Conservation (phyloP, 2,329 filamentous ascomycete species). For the Talaromyces sp. region DNA sequence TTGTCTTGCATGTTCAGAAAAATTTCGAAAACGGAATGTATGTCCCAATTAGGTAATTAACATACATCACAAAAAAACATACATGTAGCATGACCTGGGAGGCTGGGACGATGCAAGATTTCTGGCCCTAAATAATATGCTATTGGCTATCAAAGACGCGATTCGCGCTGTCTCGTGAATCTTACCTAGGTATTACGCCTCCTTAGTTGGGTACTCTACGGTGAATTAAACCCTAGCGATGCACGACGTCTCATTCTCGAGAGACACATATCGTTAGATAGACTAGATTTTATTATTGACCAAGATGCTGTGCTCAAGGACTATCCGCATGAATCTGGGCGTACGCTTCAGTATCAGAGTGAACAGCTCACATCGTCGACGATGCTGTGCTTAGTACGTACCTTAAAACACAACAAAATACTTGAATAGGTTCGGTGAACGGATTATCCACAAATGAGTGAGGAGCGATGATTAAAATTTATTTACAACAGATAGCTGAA, state of each 20-base stretch:
- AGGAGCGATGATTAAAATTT: background rate
- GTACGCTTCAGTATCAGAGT: background rate
- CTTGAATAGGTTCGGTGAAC: background rate
- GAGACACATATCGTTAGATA: background rate
- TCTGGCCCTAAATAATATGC: background rate
- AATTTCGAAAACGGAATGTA: background rate
- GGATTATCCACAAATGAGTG: background rate
- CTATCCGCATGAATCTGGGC: no score
- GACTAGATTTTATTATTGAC: background rate
- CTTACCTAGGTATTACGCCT: background rate
- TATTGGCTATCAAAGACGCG: background rate
- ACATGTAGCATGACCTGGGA: background rate
- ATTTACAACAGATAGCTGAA: background rate
- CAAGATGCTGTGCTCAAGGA: background rate
- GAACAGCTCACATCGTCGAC: background rate
- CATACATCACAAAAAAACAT: background rate
- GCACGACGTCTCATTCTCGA: background rate
- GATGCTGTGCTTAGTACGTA: no score
- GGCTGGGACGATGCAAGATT: background rate
- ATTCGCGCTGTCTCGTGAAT: background rate
- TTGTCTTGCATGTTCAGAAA: background rate
- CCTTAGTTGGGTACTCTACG: background rate
- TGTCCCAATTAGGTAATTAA: conserved; percentile 2
- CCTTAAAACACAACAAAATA: background rate
- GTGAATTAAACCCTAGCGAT: background rate